Percentiles rank a stretch among this genome's conserved stretches.
Conservation (phyloP, 306 rosid species). For the Cicer pinnatifidum region DNA sequence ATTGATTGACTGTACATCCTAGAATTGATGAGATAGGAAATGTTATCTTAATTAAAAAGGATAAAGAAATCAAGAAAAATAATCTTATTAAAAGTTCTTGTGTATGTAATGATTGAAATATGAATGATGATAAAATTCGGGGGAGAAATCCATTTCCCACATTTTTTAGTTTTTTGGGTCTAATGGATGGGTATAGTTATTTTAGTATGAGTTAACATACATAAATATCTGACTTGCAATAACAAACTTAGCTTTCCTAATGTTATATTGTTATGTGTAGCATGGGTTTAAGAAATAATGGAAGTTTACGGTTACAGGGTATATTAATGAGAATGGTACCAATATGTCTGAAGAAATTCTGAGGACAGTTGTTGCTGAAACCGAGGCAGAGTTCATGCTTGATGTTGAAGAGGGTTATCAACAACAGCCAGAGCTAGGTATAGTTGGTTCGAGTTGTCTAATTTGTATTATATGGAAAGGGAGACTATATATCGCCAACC, state of each 20-base stretch:
- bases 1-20: neutral
- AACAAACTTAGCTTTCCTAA: neutral
- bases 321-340: too few species aligned
- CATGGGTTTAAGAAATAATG: neutral
- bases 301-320: neutral
- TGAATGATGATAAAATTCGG: too few species aligned
- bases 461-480: constrained; percentile 67
- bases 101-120: neutral
- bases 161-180: neutral
- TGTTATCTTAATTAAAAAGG: neutral
- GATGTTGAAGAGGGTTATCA: constrained; percentile 50
- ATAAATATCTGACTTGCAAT: too few species aligned
- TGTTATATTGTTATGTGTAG: neutral
- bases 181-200: neutral
- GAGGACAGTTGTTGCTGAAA: constrained; percentile 51
- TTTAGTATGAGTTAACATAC: neutral
- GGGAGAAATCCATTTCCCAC: too few species aligned
- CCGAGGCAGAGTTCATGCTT: constrained; percentile 60
- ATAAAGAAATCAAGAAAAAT: neutral
- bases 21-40: neutral
- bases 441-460: constrained; percentile 69
- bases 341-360: constrained; percentile 48
- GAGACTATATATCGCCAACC: constrained; percentile 57
- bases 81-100: neutral
- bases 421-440: constrained; percentile 52